These are phyloP conservation scores for Cladosporium sp. DNA, from an alignment of 2,329 filamentous ascomycete genomes.

Conservation along the genomic window DNA sequence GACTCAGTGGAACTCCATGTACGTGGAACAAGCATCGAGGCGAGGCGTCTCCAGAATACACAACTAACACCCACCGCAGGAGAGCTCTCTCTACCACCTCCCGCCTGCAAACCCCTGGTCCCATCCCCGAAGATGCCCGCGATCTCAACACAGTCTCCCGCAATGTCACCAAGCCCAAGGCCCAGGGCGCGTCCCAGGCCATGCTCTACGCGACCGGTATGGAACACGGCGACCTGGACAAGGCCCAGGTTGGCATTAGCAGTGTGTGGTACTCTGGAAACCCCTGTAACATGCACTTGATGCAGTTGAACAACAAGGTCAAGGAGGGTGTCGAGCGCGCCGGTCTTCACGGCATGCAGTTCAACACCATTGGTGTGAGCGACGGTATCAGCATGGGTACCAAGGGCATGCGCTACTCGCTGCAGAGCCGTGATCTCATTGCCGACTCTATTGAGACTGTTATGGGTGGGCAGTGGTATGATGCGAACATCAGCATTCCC, in stretches of 20 bases:
- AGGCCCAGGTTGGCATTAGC: conserved; percentile 95
- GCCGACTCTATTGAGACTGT: conserved; percentile 98
- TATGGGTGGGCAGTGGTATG: conserved; percentile 98
- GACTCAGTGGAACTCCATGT: conserved; percentile 21
- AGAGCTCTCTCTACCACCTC: conserved; percentile 19
- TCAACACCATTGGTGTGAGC: conserved; percentile 98
- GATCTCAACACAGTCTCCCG: conserved; percentile 78
- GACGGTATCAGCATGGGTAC: conserved; percentile 99
- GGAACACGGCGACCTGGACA: conserved; percentile 81
- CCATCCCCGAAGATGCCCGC: conserved; percentile 22
- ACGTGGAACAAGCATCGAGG: conserved; percentile 1
- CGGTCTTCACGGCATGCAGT: conserved; percentile 84
- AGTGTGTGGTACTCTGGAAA: conserved; percentile 98
- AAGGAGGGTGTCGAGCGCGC: conserved; percentile 68
- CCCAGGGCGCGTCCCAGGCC: conserved; percentile 95
- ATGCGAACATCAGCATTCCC: conserved; percentile 92
- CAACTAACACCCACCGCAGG: conserved; percentile 15
- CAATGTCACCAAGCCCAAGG: conserved; percentile 91
- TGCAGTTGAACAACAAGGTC: conserved; percentile 80
- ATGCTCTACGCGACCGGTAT: conserved; percentile 98
- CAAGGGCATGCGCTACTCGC: conserved; percentile 81
- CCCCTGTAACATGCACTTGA: conserved; percentile 98
- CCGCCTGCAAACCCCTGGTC: conserved; percentile 20
- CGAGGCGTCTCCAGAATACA: background rate
- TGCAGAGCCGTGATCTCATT: conserved; percentile 90